Base-by-base conservation (phyloP, 352 stramenopile species). In the Pythium aristosporum region DNA sequence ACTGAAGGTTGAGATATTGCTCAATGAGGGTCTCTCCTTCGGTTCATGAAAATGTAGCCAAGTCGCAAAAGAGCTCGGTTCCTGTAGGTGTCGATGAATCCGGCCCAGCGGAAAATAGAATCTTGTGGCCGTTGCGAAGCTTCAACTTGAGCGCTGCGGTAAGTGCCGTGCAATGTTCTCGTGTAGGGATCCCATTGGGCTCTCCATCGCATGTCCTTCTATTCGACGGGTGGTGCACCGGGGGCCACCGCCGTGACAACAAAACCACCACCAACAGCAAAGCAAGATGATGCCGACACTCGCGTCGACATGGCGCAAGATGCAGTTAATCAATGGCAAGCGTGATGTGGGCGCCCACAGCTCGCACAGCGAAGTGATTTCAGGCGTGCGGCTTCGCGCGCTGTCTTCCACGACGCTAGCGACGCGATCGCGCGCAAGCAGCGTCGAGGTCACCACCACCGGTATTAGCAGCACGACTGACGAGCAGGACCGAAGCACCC, bases 281-380 rank as follows among this genome's bases (percentile, higher is more conserved):
- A 39, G 8, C 34, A 39, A 39, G 30, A 67, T 67, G 60, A 48
- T 57, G 54, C 53, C 61, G 25, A 63, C 53, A 37, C 48, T 63
- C 15, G 52, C 50, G 36, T 63, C 61, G 7, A 44, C 61, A 47
- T 68, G 61, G 61, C 52, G 54, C 44, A 60, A 62, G 61, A 62
- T 68, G n/a, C 52, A 53, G 2, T 23, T 34, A n/a, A 57, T 49
- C 39, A 10, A 39, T 39, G 54, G 57, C 28, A 68, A 68, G 47
- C 41, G 36, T n/a, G 61, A 47, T 15, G n/a, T 63, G 36, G 36
- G 50, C 23, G 61, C 15, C 13, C 44, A 58, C 25, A 53, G 61
- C 12, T 68, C 61, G 30, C 61, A 68, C 6, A 68, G 61, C 61
- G 53, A 68, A 51, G 49, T 68, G 51, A 63, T 68, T 46, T 41